These are phyloP conservation scores for Talaromyces albobiverticillius DNA, from an alignment of 2,329 filamentous ascomycete species.

Conservation along the genomic window DNA sequence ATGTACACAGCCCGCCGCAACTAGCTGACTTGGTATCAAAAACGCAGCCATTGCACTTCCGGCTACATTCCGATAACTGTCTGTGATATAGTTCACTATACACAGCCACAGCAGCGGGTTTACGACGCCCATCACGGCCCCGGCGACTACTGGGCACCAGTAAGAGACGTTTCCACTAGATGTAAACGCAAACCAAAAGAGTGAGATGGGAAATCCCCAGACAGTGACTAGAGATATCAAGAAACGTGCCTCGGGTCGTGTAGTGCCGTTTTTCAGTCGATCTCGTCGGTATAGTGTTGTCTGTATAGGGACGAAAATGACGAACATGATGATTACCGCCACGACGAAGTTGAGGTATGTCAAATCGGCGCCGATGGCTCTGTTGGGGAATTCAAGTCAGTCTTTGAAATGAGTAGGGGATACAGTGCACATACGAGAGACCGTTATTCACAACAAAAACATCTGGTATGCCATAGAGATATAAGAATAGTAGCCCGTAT, in stretches of 20 bases:
- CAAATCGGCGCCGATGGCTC: conserved; percentile 37
- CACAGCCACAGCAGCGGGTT: conserved; percentile 44
- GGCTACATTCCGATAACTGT: conserved; percentile 43
- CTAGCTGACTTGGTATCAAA: conserved; percentile 42
- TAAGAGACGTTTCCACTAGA: conserved; percentile 37
- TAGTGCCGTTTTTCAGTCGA: conserved; percentile 31
- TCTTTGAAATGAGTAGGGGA: conserved; percentile 16
- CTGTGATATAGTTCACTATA: conserved; percentile 45
- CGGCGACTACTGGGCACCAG: conserved; percentile 43
- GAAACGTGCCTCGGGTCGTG: conserved; percentile 43
- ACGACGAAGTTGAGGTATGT: conserved; percentile 12
- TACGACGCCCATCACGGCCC: conserved; percentile 39
- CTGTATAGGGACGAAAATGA: conserved; percentile 42
- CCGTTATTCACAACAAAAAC: conserved; percentile 44
- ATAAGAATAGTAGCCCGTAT: conserved; percentile 43
- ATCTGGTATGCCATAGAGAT: conserved; percentile 43
- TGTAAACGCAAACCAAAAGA: conserved; percentile 46
- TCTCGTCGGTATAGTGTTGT: conserved; percentile 42
- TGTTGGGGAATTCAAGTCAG: conserved; percentile 34
- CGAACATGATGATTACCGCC: conserved; percentile 37
- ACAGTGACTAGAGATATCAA: conserved; percentile 41
- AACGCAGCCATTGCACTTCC: conserved; percentile 43
- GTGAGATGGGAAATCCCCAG: conserved; percentile 42
- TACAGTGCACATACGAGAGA: conserved; percentile 36
- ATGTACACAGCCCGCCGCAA: conserved; percentile 41